Evolutionary conservation across 139 green algal species (phyloP), one percentile per base, ranked within the genome.

Genomic region (Chlorella sp.): DNA sequence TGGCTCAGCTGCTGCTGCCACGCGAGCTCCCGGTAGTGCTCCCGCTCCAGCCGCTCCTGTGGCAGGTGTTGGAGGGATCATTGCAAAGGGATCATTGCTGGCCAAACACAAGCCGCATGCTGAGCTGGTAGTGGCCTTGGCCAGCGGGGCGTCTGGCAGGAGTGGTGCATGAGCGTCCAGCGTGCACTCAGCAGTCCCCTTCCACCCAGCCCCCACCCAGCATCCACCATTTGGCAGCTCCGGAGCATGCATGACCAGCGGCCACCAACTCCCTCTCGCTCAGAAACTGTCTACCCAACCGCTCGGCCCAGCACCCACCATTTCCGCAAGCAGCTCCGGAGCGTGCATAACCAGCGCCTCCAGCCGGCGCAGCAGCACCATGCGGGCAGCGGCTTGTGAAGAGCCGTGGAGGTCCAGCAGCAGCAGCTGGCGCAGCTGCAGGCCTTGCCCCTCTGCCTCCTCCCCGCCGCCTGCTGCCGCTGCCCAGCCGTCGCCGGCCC

Each of bases 371-470:
- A 83, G 77, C 77, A 83, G 58, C 40, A 83, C 77, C 77, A 83
- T 83, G 56, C 77, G 77, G 41, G 77, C 77, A 62, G 77, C 77
- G n/a, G 77, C 84, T 36, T 84, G 54, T 19, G 76, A 85, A 32
- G 44, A 69, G 22, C 84, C 76, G 30, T 88, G 84, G n/a, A 88
- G 64, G 80, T 88, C 84, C 43, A 88, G 70, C 58, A 43, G 6
- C 24, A 88, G 64, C 60, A 85, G 72, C 24, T 88, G 38, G 26
- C 70, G 58, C 56, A 64, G 41, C 51, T 70, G 58, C 65, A 83
- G 83, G 20, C 36, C 41, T 5, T 48, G 30, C 30, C 36, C 44
- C 76, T 56, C n/a, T 17, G 19, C 51, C 51, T 60, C 51, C 9
- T 60, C 51, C 9, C 16, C 51, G 16, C 51, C 51, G 13, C 16